Evolutionary conservation across 1,284 basidiomycete genomes (phyloP).

Genomic region (Ganoderma sinense): DNA sequence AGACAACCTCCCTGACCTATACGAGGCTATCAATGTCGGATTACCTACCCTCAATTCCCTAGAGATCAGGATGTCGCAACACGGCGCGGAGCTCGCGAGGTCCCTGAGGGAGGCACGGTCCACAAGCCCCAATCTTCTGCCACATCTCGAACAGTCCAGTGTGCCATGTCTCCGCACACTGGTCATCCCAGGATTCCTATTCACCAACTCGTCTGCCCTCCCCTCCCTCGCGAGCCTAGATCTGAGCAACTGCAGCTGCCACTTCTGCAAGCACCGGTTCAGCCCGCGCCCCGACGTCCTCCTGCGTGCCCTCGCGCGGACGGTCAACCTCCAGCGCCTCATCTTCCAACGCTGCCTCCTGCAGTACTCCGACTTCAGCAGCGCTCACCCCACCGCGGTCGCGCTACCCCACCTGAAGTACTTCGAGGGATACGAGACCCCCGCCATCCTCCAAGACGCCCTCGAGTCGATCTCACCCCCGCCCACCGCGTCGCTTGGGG

Average conservation of each 20-base stretch:
- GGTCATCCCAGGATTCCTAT: slow-evolving; percentile 5
- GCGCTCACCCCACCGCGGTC: background rate
- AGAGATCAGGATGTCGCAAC: slow-evolving; percentile 1
- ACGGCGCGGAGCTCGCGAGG: background rate
- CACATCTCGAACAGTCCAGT: background rate
- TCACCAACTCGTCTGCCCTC: slow-evolving; percentile 6
- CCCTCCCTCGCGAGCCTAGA: slow-evolving; percentile 1
- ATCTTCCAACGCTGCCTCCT: slow-evolving; percentile 1
- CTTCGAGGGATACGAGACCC: background rate
- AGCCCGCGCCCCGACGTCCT: slow-evolving; percentile 1
- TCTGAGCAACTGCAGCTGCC: slow-evolving; percentile 4
- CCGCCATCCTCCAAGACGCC: background rate
- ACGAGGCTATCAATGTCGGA: slow-evolving; percentile 1
- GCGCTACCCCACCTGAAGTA: background rate
- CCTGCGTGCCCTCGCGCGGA: background rate
- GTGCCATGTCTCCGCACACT: background rate
- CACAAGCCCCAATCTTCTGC: slow-evolving; percentile 2
- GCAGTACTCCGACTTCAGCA: background rate
- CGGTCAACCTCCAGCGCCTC: background rate
- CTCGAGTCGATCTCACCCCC: background rate
- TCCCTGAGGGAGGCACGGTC: slow-evolving; percentile 4
- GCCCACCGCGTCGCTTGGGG: background rate
- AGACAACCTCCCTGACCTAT: slow-evolving; percentile 3
- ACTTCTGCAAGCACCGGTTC: background rate
- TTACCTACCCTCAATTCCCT: background rate